Conservation (phyloP, 2,329 filamentous ascomycete genomes). For the Paecilomyces sp. region DNA sequence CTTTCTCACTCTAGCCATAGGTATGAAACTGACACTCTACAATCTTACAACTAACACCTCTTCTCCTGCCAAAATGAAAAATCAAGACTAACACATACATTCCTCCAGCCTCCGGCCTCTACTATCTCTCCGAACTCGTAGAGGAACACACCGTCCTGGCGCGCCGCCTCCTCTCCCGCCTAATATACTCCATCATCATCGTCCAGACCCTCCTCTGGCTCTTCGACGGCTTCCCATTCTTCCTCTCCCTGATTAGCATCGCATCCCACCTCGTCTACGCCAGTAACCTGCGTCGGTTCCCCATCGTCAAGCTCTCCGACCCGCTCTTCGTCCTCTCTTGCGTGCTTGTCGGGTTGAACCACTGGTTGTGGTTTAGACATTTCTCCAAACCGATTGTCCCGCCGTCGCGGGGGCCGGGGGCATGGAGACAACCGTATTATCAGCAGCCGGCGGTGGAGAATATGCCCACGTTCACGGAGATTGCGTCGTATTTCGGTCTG, state of each 20-base stretch:
- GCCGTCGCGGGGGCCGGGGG: constrained; percentile 16
- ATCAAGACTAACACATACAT: too few species aligned
- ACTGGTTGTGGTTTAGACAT: constrained; percentile 93
- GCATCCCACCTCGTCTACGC: constrained; percentile 77
- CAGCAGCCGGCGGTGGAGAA: constrained; percentile 33
- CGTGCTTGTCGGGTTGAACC: constrained; percentile 77
- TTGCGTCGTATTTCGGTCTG: constrained; percentile 90
- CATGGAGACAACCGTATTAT: constrained; percentile 29
- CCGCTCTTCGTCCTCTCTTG: constrained; percentile 82
- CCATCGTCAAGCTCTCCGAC: constrained; percentile 76
- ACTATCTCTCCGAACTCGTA: constrained; percentile 95
- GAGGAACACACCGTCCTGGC: constrained; percentile 95
- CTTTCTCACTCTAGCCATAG: constrained; percentile 91
- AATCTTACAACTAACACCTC: background rate
- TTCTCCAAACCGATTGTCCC: constrained; percentile 62
- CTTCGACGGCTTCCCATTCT: constrained; percentile 78
- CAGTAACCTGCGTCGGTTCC: constrained; percentile 72
- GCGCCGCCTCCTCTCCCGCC: constrained; percentile 72
- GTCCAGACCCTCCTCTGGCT: constrained; percentile 68
- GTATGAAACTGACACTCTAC: constrained; percentile 39
- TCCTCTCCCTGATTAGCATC: constrained; percentile 67
- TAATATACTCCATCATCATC: constrained; percentile 76
- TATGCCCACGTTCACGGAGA: constrained; percentile 81
- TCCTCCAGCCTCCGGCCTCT: constrained; percentile 76
- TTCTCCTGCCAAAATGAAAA: background rate